Conservation (phyloP, 169 alveolate genomes). For the Perkinsus olseni region DNA sequence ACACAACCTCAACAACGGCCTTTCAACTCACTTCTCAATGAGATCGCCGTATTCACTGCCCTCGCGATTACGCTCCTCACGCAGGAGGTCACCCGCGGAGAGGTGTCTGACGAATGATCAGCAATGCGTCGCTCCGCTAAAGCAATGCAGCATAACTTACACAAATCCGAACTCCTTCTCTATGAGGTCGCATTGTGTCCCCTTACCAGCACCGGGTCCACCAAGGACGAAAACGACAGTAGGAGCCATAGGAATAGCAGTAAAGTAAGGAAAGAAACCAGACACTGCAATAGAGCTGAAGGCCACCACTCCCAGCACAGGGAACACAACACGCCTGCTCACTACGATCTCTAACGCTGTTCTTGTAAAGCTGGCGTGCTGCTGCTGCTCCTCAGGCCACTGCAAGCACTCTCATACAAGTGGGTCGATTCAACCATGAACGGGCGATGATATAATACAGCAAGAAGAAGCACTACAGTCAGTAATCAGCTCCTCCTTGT, state of each 20-base stretch:
- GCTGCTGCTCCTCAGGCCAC: too few species aligned
- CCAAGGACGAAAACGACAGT: conserved; percentile 52
- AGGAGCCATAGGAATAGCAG: neutral
- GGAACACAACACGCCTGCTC: too few species aligned
- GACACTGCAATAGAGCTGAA: neutral
- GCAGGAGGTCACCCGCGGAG: conserved; percentile 72
- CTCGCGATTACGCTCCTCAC: conserved; percentile 55
- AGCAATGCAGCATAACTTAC: neutral
- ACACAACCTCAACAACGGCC: too few species aligned
- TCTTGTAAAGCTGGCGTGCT: too few species aligned
- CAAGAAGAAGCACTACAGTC: too few species aligned
- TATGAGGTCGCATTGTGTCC: conserved; percentile 58
- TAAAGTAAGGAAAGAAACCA: neutral
- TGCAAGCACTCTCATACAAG: too few species aligned
- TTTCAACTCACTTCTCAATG: conserved; percentile 38
- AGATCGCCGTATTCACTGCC: conserved; percentile 65
- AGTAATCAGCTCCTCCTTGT: too few species aligned
- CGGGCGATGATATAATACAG: too few species aligned
- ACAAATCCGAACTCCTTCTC: conserved; percentile 53
- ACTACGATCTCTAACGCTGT: too few species aligned
- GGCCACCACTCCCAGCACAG: too few species aligned
- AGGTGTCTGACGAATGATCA: conserved; percentile 60
- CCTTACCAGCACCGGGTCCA: conserved; percentile 75
- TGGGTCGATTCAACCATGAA: too few species aligned
- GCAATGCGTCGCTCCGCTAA: neutral